These are phyloP conservation scores for Cryphonectria naterciae DNA, from an alignment of 2,329 filamentous ascomycete genomes.

Conservation along the genomic window DNA sequence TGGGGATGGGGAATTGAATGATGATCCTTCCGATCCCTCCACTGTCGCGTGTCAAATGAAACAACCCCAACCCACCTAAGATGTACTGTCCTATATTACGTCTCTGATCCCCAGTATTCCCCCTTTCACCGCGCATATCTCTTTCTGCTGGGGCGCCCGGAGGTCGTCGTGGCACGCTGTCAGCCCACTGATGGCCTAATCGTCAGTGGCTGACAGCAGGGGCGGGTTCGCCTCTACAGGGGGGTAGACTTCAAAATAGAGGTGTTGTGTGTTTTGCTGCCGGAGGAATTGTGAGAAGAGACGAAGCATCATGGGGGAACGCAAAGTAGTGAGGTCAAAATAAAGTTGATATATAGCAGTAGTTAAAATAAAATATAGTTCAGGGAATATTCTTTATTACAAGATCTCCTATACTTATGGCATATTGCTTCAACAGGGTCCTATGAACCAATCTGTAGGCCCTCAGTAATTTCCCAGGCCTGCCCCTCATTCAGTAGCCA, in stretches of 20 bases:
- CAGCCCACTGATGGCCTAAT: slow-evolving; percentile 11
- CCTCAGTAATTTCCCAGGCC: background rate
- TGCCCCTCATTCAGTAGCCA: slow-evolving; percentile 1
- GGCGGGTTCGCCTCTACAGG: background rate
- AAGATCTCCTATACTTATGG: background rate
- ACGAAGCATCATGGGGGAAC: background rate
- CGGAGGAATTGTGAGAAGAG: background rate
- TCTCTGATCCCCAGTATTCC: background rate
- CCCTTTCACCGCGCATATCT: slow-evolving; percentile 15
- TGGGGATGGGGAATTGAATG: background rate
- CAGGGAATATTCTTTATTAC: background rate
- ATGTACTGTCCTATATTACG: background rate
- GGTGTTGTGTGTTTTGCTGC: background rate
- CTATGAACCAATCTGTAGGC: background rate
- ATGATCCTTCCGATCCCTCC: slow-evolving; percentile 7
- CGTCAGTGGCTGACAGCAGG: slow-evolving; percentile 6
- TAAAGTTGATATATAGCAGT: background rate
- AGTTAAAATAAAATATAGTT: too few relatives aligned
- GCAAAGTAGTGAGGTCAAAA: background rate
- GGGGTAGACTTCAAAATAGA: too few relatives aligned
- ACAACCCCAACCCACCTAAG: slow-evolving; percentile 14
- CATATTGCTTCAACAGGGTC: background rate
- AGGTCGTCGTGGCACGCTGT: slow-evolving; percentile 20
- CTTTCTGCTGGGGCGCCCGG: background rate
- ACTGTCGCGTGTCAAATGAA: slow-evolving; percentile 10